These are phyloP conservation scores for Curvularia verruculosa DNA, from an alignment of 2,329 filamentous ascomycete species.

Conservation along the genomic window DNA sequence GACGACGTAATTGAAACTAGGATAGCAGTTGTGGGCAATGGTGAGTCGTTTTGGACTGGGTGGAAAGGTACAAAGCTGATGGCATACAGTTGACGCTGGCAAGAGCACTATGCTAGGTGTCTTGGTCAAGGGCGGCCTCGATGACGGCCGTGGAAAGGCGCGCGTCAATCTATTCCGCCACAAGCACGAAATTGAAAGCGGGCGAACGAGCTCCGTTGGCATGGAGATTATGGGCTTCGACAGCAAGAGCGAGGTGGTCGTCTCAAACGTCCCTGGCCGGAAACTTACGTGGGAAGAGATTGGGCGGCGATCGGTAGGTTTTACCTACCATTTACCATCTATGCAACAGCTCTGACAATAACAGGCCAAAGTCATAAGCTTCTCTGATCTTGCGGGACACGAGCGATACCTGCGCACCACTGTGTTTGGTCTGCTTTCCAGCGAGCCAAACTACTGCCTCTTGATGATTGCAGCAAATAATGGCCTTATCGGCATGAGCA, in stretches of 20 bases:
- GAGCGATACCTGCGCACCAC: slow-evolving; percentile 95
- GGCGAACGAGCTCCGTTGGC: slow-evolving; percentile 91
- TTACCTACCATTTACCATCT: too few species aligned
- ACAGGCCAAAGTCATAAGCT: slow-evolving; percentile 88
- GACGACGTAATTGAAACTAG: slow-evolving; percentile 94
- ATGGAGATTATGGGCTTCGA: slow-evolving; percentile 99
- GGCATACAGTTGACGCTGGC: slow-evolving; percentile 77
- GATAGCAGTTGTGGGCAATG: slow-evolving; percentile 96
- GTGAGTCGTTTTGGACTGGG: slow-evolving; percentile 50
- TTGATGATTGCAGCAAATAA: slow-evolving; percentile 99
- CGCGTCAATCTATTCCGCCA: slow-evolving; percentile 96
- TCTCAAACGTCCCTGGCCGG: slow-evolving; percentile 80
- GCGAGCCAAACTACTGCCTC: slow-evolving; percentile 95
- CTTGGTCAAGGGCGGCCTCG: slow-evolving; percentile 90
- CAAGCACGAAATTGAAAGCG: slow-evolving; percentile 96
- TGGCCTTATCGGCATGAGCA: slow-evolving; percentile 95
- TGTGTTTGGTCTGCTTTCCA: slow-evolving; percentile 91
- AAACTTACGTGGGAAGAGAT: slow-evolving; percentile 98
- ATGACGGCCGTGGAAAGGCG: slow-evolving; percentile 91
- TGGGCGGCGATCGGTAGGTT: slow-evolving; percentile 75
- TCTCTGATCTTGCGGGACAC: slow-evolving; percentile 93
- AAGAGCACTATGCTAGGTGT: slow-evolving; percentile 97
- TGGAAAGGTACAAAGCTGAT: slow-evolving; percentile 13
- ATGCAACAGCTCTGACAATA: slow-evolving; percentile 15
- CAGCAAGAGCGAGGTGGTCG: slow-evolving; percentile 79